Percentiles rank a stretch among this genome's conserved stretches.
Conservation (phyloP, 352 stramenopile species). For the Globisporangium parvum region DNA sequence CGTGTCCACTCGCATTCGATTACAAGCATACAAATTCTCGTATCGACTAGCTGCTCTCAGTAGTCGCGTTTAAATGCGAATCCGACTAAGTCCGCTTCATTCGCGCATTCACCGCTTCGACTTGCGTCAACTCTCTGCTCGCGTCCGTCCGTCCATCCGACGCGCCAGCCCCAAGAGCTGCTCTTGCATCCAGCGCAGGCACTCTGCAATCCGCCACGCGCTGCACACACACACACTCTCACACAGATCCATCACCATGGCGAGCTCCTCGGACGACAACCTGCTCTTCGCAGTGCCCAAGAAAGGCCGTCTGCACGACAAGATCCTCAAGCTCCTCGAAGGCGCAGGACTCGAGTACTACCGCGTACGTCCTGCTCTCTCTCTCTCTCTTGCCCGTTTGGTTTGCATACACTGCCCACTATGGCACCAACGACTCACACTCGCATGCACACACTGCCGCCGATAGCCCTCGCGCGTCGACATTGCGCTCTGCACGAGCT, state of each 20-base stretch:
- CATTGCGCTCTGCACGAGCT: slow-evolving; percentile 90
- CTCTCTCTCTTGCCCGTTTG: too few relatives aligned
- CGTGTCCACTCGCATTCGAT: too few relatives aligned
- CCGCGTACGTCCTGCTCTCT: slow-evolving; percentile 41
- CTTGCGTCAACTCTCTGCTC: too few relatives aligned
- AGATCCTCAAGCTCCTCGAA: slow-evolving; percentile 94
- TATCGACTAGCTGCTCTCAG: not conserved
- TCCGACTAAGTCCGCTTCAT: not conserved
- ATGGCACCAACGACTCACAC: too few relatives aligned
- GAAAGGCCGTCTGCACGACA: slow-evolving; percentile 96
- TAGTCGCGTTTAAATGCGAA: slow-evolving; percentile 1
- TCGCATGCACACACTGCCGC: not conserved
- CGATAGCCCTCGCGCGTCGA: slow-evolving; percentile 77
- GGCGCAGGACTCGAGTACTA: slow-evolving; percentile 95
- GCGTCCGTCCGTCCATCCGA: too few relatives aligned
- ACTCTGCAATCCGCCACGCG: slow-evolving; percentile 5
- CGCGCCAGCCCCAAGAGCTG: not conserved
- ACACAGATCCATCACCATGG: slow-evolving; percentile 8
- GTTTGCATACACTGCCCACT: not conserved
- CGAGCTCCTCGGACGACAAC: slow-evolving; percentile 40
- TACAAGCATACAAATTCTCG: too few relatives aligned
- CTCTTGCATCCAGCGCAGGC: not conserved
- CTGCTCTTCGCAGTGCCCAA: slow-evolving; percentile 95
- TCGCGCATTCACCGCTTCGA: slow-evolving; percentile 2
- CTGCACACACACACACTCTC: not conserved